A percentile compares a stretch with the other conserved stretches of the same genome.
These are phyloP conservation scores for Phytopythium delawarense DNA, from an alignment of 352 stramenopile genomes.

Conservation along the genomic window DNA sequence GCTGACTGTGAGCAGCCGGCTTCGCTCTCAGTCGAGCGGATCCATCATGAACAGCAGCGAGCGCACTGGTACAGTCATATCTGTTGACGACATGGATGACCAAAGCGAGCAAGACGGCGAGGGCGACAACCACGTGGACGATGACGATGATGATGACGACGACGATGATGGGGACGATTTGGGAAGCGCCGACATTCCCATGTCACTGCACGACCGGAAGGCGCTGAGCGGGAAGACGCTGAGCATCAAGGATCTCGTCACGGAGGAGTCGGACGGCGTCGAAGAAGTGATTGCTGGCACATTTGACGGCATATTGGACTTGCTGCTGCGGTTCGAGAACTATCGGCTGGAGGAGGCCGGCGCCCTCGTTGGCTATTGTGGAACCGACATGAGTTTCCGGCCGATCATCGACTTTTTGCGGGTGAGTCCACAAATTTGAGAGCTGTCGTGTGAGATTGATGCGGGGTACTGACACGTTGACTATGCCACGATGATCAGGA, in stretches of 20 bases:
- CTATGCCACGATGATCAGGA: constrained; percentile 11
- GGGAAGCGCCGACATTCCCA: constrained; percentile 39
- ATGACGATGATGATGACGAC: constrained; percentile 31
- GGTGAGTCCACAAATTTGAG: constrained; percentile 11
- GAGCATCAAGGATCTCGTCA: constrained; percentile 49
- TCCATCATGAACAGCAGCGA: constrained; percentile 5
- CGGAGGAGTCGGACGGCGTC: constrained; percentile 40
- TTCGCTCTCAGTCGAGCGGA: constrained; percentile 7
- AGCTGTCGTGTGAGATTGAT: not conserved
- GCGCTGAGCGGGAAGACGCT: constrained; percentile 20
- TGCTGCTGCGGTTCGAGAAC: constrained; percentile 51
- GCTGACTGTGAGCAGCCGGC: constrained; percentile 35
- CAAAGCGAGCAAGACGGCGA: constrained; percentile 16
- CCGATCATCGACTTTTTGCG: constrained; percentile 54
- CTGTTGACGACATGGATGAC: constrained; percentile 9
- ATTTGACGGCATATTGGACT: constrained; percentile 48
- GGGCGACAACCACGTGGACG: constrained; percentile 23
- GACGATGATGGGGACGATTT: constrained; percentile 37
- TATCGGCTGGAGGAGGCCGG: constrained; percentile 60
- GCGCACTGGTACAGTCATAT: constrained; percentile 1
- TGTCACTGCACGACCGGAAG: constrained; percentile 40
- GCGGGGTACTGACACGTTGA: not conserved
- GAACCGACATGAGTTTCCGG: constrained; percentile 16
- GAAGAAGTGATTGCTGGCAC: constrained; percentile 66
- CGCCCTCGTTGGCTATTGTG: constrained; percentile 62